Evolutionary conservation across 129 eudicot genomes (phyloP).

Genomic region (Centrapalus pauciflorus): DNA sequence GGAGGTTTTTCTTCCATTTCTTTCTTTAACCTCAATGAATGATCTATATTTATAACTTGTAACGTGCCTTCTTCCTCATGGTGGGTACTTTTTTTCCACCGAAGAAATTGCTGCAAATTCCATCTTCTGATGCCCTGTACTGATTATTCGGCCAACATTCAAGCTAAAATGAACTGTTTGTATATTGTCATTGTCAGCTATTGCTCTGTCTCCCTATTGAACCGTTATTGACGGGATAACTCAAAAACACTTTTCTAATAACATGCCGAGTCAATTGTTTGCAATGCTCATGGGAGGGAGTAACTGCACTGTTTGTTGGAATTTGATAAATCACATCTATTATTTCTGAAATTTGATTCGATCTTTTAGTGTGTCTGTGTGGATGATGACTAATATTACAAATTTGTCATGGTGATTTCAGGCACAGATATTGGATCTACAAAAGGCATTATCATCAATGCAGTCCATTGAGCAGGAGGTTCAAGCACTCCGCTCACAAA

Average conservation of each 20-base stretch:
- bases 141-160: background rate
- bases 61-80: conserved; percentile 4
- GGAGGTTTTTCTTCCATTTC: conserved; percentile 52
- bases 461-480: conserved; percentile 85
- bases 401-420: conserved; percentile 24
- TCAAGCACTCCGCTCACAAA: conserved; percentile 57
- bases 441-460: conserved; percentile 63
- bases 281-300: background rate
- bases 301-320: background rate
- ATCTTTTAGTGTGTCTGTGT: no score
- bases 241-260: background rate
- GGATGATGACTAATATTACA: conserved; percentile 2
- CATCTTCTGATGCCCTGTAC: background rate
- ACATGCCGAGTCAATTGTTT: background rate
- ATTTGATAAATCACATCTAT: background rate
- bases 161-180: background rate
- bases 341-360: no score
- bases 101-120: background rate
- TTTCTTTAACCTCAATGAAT: background rate
- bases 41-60: conserved; percentile 1
- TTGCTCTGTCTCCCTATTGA: background rate
- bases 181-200: background rate
- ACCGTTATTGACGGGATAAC: background rate
- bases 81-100: background rate
- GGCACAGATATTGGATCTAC: conserved; percentile 84